Conservation (phyloP, 257 asterid genomes). For the Solanum piurae region DNA sequence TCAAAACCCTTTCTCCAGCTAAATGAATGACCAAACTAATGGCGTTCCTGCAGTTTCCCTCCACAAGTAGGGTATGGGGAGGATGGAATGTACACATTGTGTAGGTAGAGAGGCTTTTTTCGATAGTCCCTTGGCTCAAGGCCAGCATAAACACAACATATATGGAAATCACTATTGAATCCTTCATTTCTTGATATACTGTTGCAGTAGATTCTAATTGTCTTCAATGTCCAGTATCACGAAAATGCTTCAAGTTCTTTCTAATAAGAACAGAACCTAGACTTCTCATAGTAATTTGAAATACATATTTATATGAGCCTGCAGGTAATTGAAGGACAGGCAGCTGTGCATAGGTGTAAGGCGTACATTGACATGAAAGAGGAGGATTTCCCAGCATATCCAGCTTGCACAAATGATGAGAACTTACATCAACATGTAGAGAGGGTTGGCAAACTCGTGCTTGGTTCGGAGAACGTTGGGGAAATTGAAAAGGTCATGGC, state of each 20-base stretch:
- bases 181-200: not conserved
- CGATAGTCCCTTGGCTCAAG: not conserved
- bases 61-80: not conserved
- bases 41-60: not conserved
- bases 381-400: slow-evolving; percentile 45
- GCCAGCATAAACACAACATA: not conserved
- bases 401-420: slow-evolving; percentile 58
- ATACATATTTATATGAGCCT: not conserved
- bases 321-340: slow-evolving; percentile 70
- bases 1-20: not conserved
- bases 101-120: not conserved
- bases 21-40: not conserved
- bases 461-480: slow-evolving; percentile 43
- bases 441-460: slow-evolving; percentile 45
- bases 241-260: not conserved
- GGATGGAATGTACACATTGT: not conserved
- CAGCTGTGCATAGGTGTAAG: slow-evolving; percentile 50
- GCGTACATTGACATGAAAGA: slow-evolving; percentile 42
- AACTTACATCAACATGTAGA: slow-evolving; percentile 41
- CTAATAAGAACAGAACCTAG: not conserved
- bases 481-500: slow-evolving; percentile 50
- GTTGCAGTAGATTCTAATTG: not conserved
- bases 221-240: not conserved
- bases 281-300: not conserved
- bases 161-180: not conserved